Base-by-base conservation (phyloP, 1,284 basidiomycete species). In the Cutaneotrichosporon sp. region DNA sequence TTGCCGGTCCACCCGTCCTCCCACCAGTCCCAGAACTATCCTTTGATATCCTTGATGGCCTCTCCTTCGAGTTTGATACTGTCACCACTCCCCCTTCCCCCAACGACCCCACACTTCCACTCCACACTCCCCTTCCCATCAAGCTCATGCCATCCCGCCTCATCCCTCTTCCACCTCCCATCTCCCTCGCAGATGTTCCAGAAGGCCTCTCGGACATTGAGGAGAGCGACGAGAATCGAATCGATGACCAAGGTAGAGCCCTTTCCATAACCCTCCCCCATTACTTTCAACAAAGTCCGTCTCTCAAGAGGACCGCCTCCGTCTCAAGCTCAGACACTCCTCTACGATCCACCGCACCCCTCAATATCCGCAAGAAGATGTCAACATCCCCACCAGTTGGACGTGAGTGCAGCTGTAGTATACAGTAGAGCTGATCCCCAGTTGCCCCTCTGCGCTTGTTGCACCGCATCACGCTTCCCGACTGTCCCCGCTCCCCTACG, bases 311-410 rank as follows among this genome's bases (percentile, higher is more conserved):
- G 40, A 42, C 14, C 14, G 16, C 14, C 13, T 42, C 14, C 40
- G 14, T 42, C 13, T 18, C 14, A 36, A 13, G 34, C 14, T 13
- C 40, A 31, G 50, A 52, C 26, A 10, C 26, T 6, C 14, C 50
- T 16, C 5, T 32, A 30, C 16, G 31, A 14, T 13, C 16, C 5
- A 53, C 51, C 13, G 14, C 51, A 10, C 51, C 51, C 18, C 51
- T 53, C 30, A 53, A 53, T 30, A 53, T 53, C 14, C 31, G 51
- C 51, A 53, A 53, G 51, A 53, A 53, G 51, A n/a, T 46, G 42
- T 46, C 42, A 9, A 46, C 30, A 5, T 34, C 31, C 30, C 51
- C 31, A 18, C 13, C 51, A 2, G 30, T 14, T 31, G 30, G 31
- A 5, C 18, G 51, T 53, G 51, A 53, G 51, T 52, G 16, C 14